Base-by-base conservation (phyloP, 768 basidiomycete species). In the Hericium coralloides region DNA sequence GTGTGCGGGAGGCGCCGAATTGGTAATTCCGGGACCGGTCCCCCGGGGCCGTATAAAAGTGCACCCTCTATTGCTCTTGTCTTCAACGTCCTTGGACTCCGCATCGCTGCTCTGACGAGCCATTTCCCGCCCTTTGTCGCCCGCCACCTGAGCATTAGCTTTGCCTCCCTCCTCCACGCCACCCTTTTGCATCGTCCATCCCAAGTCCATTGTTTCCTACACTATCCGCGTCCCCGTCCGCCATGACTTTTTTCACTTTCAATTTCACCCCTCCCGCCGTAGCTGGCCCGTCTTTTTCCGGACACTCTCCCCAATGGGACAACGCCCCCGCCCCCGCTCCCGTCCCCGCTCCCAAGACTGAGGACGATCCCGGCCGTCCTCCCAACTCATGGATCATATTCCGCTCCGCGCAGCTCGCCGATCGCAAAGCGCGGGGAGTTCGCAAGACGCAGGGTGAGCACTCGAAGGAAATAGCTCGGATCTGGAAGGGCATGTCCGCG, bases 351-450 rank as follows among this genome's bases (percentile, higher is more conserved):
- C 38, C 38, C 23, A 41, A 48, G 14, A 49, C 49, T 39, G 58
- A 49, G 43, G 52, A 45, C 38, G 37, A 51, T 8, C 41, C 66
- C 2, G 72, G 74, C 14, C 70, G 77, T 22, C 77, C 77, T 15
- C 75, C 74, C 31, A 79, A 78, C 63, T 73, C 77, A 9, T 78
- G 78, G 78, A 78, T 79, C 60, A 62, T 79, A 12, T 79, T 78
- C 60, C 72, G 78, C n/a, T 76, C 75, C 5, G 73, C 74, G 55
- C 73, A 70, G 56, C 66, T 77, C 23, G 68, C 65, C 52, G 63
- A 69, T 12, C 66, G 75, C 55, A 65, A 66, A 20, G 60, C 65
- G 18, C 52, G 64, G 52, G 38, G 62, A 36, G 22, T 55, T 3
- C 69, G 59, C 31, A 63, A 63, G 58, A 57, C 66, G 0, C 76